Base-by-base conservation (phyloP, 306 rosid genomes). In the Casuarina cunninghamiana region DNA sequence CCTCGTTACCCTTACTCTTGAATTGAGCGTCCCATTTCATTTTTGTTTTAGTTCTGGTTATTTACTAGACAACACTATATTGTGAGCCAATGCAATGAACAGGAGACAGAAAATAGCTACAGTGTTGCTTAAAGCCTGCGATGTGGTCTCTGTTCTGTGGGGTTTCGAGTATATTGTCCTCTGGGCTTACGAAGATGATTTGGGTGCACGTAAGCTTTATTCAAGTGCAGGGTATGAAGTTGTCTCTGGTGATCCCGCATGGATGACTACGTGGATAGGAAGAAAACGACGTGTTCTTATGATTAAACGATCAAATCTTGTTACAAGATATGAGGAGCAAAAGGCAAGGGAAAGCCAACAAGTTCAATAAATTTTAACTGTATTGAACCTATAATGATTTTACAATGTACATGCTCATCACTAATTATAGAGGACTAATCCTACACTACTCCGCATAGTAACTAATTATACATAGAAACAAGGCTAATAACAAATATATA, bases 211-310 rank as follows among this genome's bases (percentile, higher is more conserved):
- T 10, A 81, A 82, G 82, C 67, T 90, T 88, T 92, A 94, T 48
- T 10, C 88, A 17, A 88, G 87, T 77, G 97, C 97, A 8, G 98
- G 98, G 3, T 94, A 88, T 76, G 41, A 45, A 48, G 89, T 92
- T 66, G 88, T 89, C 16, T 89, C 91, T 1, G 83, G 84, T 69
- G 97, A 92, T 82, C 92, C 98, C 5, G 88, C 87, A 46, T 94
- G 97, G 97, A 51, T 85, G 79, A 84, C 89, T 63, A 79, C 91
- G 75, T 94, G 98, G 98, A 82, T 94, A 53, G 98, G 97, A 81
- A 87, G 85, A 77, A 94, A 92, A 82, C 89, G 91, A 11, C 94
- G 97, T 21, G 88, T 92, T 82, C 89, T 93, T 61, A 83, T 94
- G 98, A 75, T 89, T 58, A 94, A 90, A 80, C 75, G 53, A 57